These are phyloP conservation scores for Stagonosporopsis cucurbitacearum DNA, from an alignment of 2,329 filamentous ascomycete genomes.

Conservation along the genomic window DNA sequence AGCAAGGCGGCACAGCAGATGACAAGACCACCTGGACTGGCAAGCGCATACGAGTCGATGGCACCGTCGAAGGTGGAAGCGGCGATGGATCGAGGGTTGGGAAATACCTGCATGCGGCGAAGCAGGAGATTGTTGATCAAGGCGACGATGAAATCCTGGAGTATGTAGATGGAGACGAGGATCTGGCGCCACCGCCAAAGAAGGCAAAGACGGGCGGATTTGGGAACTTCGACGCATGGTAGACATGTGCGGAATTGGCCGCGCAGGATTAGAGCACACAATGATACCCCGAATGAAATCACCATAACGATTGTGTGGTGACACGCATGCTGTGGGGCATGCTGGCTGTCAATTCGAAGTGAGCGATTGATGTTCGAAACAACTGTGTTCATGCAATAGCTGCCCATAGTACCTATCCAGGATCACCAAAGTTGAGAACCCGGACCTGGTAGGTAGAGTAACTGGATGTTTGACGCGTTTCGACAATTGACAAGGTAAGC, in stretches of 20 bases:
- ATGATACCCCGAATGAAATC: constrained; percentile 23
- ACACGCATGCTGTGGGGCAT: background rate
- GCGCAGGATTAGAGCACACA: background rate
- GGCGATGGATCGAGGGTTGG: constrained; percentile 68
- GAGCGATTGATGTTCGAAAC: constrained; percentile 22
- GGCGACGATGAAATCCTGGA: constrained; percentile 67
- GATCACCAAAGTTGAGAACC: constrained; percentile 5
- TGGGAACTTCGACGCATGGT: constrained; percentile 96
- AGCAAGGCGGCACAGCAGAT: constrained; percentile 78
- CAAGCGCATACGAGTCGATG: constrained; percentile 78
- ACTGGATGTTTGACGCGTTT: constrained; percentile 11
- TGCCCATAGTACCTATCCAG: background rate
- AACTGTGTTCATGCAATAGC: constrained; percentile 9
- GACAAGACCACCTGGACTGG: constrained; percentile 95
- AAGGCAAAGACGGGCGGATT: constrained; percentile 81
- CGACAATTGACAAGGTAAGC: constrained; percentile 1
- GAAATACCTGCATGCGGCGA: constrained; percentile 78
- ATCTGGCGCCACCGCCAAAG: constrained; percentile 71
- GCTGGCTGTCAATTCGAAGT: constrained; percentile 15
- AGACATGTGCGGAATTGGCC: background rate
- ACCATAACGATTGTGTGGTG: background rate
- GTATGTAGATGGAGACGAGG: constrained; percentile 69
- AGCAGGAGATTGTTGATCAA: constrained; percentile 42
- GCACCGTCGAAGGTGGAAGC: constrained; percentile 60
- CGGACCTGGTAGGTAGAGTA: background rate